Evolutionary conservation across 768 basidiomycete genomes (phyloP).

Genomic region (Plicaturopsis crispa): DNA sequence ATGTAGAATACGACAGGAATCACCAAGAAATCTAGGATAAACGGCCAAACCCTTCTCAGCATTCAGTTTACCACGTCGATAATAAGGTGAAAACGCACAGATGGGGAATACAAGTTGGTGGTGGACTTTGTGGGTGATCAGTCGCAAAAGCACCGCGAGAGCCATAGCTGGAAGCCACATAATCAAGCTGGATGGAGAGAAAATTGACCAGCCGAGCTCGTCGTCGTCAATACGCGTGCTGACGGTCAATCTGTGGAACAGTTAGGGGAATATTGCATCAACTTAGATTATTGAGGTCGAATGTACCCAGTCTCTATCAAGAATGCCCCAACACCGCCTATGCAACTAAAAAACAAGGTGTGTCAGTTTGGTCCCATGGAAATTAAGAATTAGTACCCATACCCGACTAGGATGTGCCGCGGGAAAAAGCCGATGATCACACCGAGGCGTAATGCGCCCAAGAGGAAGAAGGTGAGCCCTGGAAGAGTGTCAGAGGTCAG

Average conservation of each 20-base stretch:
- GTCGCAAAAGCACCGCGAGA: constrained; percentile 68
- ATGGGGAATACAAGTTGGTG: constrained; percentile 91
- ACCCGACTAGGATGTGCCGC: constrained; percentile 94
- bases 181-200: constrained; percentile 51
- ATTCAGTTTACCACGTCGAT: neutral
- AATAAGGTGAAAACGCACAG: constrained; percentile 38
- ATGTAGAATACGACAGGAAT: constrained; percentile 85
- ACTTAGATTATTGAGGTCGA: too few species aligned
- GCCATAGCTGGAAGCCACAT: constrained; percentile 78
- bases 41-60: neutral
- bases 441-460: constrained; percentile 80
- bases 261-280: constrained; percentile 2
- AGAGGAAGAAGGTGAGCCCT: constrained; percentile 80
- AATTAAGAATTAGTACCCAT: constrained; percentile 16
- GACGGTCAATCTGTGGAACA: constrained; percentile 60
- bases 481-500: constrained; percentile 8
- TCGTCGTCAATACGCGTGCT: constrained; percentile 77
- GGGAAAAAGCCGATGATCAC: constrained; percentile 92
- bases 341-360: constrained; percentile 51
- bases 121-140: constrained; percentile 72
- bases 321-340: constrained; percentile 95
- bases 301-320: constrained; percentile 78
- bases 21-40: constrained; percentile 56
- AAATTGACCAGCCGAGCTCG: constrained; percentile 64
- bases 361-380: constrained; percentile 4